Base-by-base conservation (phyloP, 257 asterid species). In the Salvia rosmarinus region DNA sequence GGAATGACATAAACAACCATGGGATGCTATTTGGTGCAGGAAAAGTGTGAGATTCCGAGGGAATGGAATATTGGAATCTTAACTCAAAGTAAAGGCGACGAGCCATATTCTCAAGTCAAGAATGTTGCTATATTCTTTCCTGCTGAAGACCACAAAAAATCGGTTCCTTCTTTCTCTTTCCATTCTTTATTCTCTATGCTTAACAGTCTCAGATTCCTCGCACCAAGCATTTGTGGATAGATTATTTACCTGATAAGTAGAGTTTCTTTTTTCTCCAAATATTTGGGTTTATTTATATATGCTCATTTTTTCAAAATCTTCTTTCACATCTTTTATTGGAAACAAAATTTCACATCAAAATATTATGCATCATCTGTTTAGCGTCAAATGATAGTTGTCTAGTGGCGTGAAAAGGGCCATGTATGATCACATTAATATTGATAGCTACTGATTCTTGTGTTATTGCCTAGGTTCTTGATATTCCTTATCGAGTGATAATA, bases 81-180 rank as follows among this genome's bases (percentile, higher is more conserved):
- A 82, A 86, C 93, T 82, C 87, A 79, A 75, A 77, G 73, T 74
- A 81, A 73, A 81, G 89, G 72, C 78, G 76, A 75, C 84, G 80
- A 70, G 83, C 72, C 75, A 72, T 83, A 85, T 88, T 88, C 85
- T 71, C 89, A 83, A 86, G 95, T 78, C 95, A 86, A 86, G 95
- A 83, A 85, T 84, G 78, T 83, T 75, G 74, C 74, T 80, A 25
- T 82, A 76, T 77, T 85, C 85, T 75, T 86, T 82, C 73, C 85
- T 78, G 76, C 78, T 85, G 59, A 40, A 82, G 87, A 83, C 96
- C 93, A 84, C 91, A 40, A 86, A 83, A 80, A 82, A 79, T 89
- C 89, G 90, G 86, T 86, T 86, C 89, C 76, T 65, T 64, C 82
- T 69, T 73, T 62, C 54, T 37, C 72, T 47, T 61, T 79, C 60